Evolutionary conservation across 108 stramenopile species (phyloP).

Genomic region (Aurantiochytrium sp.): DNA sequence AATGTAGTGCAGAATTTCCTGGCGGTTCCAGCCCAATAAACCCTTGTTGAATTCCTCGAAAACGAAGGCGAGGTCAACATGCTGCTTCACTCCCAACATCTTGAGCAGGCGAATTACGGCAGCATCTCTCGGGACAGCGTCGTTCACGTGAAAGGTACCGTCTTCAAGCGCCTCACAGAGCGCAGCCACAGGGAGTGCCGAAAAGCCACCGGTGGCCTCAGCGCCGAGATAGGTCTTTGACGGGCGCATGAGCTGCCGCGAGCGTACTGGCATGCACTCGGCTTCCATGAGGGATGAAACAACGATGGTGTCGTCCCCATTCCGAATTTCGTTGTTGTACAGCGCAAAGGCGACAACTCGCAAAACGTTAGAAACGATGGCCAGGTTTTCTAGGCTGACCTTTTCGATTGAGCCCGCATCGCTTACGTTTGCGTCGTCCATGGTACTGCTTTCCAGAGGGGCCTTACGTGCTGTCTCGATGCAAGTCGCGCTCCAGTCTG

Average conservation of each 20-base stretch:
- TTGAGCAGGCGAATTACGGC: background rate
- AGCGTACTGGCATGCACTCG: background rate
- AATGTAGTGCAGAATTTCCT: background rate
- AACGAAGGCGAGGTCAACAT: background rate
- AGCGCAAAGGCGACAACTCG: background rate
- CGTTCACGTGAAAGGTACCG: background rate
- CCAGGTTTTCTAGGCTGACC: background rate
- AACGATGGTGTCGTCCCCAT: background rate
- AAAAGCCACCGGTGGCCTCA: background rate
- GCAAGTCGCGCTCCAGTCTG: background rate
- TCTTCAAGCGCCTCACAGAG: background rate
- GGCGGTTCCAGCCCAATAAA: background rate
- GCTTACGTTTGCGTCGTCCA: background rate
- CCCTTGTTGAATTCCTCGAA: slow-evolving; percentile 11
- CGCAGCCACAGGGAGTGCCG: background rate
- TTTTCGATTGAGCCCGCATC: background rate
- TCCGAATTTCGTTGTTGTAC: background rate
- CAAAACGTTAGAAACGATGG: background rate
- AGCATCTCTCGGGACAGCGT: background rate
- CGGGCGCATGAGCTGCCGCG: background rate
- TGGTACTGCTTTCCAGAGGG: background rate
- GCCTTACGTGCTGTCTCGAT: background rate
- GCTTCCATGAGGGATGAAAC: background rate
- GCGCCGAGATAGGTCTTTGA: background rate
- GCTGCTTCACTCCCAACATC: background rate